Evolutionary conservation across 139 green algal species (phyloP), one percentile per base, ranked within the genome.

Genomic region (Trebouxia sp.): DNA sequence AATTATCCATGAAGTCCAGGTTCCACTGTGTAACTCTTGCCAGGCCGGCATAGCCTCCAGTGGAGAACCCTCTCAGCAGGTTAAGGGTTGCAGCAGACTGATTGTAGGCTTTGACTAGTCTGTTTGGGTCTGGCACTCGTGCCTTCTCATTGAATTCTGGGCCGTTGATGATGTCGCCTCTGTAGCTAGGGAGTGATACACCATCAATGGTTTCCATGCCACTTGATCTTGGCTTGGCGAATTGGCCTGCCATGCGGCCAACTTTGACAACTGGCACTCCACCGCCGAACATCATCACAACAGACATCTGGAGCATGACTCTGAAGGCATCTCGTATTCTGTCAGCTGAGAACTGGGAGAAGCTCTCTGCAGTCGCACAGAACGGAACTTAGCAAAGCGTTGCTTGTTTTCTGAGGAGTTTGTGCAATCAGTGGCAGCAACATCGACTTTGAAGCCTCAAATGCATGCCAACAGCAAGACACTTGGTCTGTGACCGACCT

Each of bases 121-220:
- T 88, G 58, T 75, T 80, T 6, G 97, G 97, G 88, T 98, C 89
- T 38, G 95, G 96, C 1, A 98, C 41, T 80, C 97, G 92, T 1
- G 97, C 92, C 65, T 96, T 91, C 3, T 82, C 15, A 0, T 90
- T 97, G 86, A 98, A 98, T 76, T 98, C 94, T 8, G 93, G 90
- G 7, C 89, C 93, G 84, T 99, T 99, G 89, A 99, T 98, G 90
- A 98, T 99, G 91, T 99, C 97, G 3, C 97, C 97, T 50, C 94
- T 88, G 91, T 98, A 98, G 28, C 85, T 93, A n/a, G 95, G 95
- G 47, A 98, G 87, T 50, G 85, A 80, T 22, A 93, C 83, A 42
- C 84, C 93, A 56, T 92, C 90, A 50, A 92, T 90, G 20, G 76
- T 88, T 89, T 98, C 95, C 32, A 91, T 83, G 80, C 90, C 82